Percentiles rank a stretch among this genome's conserved stretches.
phyloP scores from a whole-genome alignment of 495 filamentous ascomycete species.

The Daldinia loculata region DNA sequence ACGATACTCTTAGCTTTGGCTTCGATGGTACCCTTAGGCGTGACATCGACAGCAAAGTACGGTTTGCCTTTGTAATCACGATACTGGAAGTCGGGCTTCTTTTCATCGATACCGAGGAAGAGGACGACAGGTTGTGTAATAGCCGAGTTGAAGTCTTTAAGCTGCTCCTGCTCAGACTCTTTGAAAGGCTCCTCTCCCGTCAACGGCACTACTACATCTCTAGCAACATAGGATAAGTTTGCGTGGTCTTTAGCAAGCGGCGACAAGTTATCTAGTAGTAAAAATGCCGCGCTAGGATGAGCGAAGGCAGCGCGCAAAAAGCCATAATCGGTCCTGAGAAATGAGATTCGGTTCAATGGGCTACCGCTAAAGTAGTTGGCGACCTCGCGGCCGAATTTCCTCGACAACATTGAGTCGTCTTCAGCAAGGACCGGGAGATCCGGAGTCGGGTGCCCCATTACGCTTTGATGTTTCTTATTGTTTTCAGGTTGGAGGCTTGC shows the following conservation, averaged over 20 bases:
- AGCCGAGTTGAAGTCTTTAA: constrained; percentile 77
- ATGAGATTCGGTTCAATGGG: constrained; percentile 73
- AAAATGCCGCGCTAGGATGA: constrained; percentile 73
- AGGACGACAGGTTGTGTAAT: constrained; percentile 72
- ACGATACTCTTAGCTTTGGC: constrained; percentile 63
- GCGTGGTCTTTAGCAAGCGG: constrained; percentile 71
- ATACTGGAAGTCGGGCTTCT: constrained; percentile 56
- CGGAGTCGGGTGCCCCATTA: constrained; percentile 47
- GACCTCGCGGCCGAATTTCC: constrained; percentile 88
- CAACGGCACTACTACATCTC: constrained; percentile 71
- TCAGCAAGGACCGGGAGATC: constrained; percentile 59
- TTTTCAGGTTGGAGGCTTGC: background rate
- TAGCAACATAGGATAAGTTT: constrained; percentile 67
- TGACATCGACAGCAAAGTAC: constrained; percentile 90
- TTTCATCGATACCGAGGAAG: constrained; percentile 88
- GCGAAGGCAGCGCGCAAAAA: constrained; percentile 82
- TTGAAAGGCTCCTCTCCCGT: constrained; percentile 76
- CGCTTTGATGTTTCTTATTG: constrained; percentile 11
- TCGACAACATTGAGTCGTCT: constrained; percentile 82
- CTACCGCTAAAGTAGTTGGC: constrained; percentile 94
- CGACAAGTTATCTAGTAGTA: constrained; percentile 80
- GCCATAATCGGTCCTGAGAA: constrained; percentile 78
- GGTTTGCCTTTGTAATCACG: constrained; percentile 75
- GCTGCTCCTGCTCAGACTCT: constrained; percentile 74
- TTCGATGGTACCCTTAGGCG: constrained; percentile 70